Evolutionary conservation across 1,284 basidiomycete genomes (phyloP), one percentile per base, ranked within the genome.

Genomic region (Cystobasidium sp.): DNA sequence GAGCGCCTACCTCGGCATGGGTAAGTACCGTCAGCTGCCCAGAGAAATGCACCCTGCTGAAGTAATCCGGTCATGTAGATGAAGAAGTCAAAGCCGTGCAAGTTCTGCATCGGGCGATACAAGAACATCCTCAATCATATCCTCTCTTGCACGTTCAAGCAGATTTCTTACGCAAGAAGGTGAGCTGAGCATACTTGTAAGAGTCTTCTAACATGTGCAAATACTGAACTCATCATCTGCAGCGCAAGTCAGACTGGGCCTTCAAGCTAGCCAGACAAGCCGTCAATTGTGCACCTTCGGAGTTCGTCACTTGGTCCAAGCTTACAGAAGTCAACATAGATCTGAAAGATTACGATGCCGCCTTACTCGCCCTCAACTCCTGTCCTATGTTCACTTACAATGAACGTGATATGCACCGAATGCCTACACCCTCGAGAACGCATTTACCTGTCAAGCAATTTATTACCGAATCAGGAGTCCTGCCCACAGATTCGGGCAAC

Each of bases 321-420:
- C 84, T 98, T 75, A 95, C 96, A 0, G 93, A 97, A 78, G 86
- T 95, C 75, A 97, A 96, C 82, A 95, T 97, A 68, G 94, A 97
- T 75, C 84, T 93, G 63, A 89, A 88, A 14, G 89, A 94, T 81
- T 98, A 88, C 82, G 92, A 97, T 80, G 89, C 90, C 72, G 94
- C 96, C 0, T 85, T 99, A 14, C 86, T 98, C 51, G 98, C 96
- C 1, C 88, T 99, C 75, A 99, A 99, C 82, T 98, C 96, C 49
- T 99, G 97, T 84, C 96, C 96, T 0, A 99, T 99, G 96, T 99
- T 99, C 84, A 98, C 96, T 1, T 99, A 93, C 85, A 97, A 97
- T 81, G 96, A 97, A 70, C 89, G 95, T 18, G 97, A 99, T 82
- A 86, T 91, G 10, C 97, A 99, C 82, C 88, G 94, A 7, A 90